Percentiles rank a stretch among this genome's conserved stretches.
Evolutionary conservation across 352 stramenopile genomes (phyloP).

Genomic region (Aphanomyces stellatus): DNA sequence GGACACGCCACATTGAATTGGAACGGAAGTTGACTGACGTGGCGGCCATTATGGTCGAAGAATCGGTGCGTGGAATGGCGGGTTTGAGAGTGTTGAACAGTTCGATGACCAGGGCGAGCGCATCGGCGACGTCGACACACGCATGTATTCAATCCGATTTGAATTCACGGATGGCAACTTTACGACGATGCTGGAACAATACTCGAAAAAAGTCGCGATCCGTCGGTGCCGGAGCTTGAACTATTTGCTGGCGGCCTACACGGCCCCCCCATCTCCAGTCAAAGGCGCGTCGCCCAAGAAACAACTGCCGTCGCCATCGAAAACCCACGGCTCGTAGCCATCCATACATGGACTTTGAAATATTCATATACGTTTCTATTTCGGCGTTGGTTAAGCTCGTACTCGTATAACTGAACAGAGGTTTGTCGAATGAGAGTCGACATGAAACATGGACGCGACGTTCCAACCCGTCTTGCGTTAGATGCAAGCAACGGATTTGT

Average conservation of each 20-base stretch:
- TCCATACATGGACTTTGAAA: too few species aligned
- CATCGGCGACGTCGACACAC: constrained; percentile 14
- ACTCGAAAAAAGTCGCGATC: constrained; percentile 8
- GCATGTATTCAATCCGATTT: constrained; percentile 14
- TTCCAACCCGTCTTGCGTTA: too few species aligned
- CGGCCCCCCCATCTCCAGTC: not conserved
- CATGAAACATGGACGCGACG: too few species aligned
- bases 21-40: constrained; percentile 10
- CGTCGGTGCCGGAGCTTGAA: constrained; percentile 18
- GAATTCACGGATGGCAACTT: constrained; percentile 5
- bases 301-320: not conserved
- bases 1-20: not conserved
- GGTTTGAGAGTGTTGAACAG: too few species aligned
- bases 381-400: too few species aligned
- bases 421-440: too few species aligned
- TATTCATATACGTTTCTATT: too few species aligned
- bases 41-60: not conserved
- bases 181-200: constrained; percentile 4
- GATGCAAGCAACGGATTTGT: too few species aligned
- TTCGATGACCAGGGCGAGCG: constrained; percentile 10
- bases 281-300: not conserved
- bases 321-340: too few species aligned
- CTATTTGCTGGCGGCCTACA: constrained; percentile 12
- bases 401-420: too few species aligned
- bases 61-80: constrained; percentile 2